Evolutionary conservation across 169 alveolate species (phyloP).

Genomic region (Theileria sp.): DNA sequence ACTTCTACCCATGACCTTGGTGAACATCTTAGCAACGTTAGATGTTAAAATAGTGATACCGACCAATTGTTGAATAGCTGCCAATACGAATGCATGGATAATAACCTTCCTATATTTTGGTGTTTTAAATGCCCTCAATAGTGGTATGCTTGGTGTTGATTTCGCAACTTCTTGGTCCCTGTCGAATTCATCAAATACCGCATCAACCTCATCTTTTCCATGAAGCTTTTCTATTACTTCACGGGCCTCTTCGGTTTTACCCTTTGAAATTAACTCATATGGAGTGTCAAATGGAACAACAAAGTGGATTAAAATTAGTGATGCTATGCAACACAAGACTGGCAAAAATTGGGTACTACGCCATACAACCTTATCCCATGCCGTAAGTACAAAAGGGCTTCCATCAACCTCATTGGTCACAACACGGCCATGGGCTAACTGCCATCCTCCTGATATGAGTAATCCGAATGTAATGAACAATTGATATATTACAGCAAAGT

Average conservation of each 20-base stretch:
- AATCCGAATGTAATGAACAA: conserved; percentile 79
- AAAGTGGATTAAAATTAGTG: conserved; percentile 38
- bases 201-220: conserved; percentile 65
- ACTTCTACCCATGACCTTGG: conserved; percentile 59
- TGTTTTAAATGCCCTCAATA: conserved; percentile 59
- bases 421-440: conserved; percentile 69
- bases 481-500: conserved; percentile 75
- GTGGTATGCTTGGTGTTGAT: conserved; percentile 47
- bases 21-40: conserved; percentile 75
- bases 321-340: conserved; percentile 42
- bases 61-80: conserved; percentile 79
- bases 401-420: not conserved
- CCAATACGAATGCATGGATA: conserved; percentile 69
- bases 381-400: conserved; percentile 1
- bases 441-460: conserved; percentile 69
- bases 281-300: conserved; percentile 72
- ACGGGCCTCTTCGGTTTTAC: conserved; percentile 68
- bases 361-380: conserved; percentile 62
- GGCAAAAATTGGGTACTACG: conserved; percentile 68
- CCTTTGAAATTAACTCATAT: conserved; percentile 60
- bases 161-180: conserved; percentile 61
- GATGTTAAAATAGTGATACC: conserved; percentile 83
- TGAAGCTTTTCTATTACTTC: conserved; percentile 60
- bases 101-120: conserved; percentile 73
- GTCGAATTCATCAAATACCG: conserved; percentile 56